Evolutionary conservation across 2,329 filamentous ascomycete genomes (phyloP).

Genomic region (Byssochlamys sp.): DNA sequence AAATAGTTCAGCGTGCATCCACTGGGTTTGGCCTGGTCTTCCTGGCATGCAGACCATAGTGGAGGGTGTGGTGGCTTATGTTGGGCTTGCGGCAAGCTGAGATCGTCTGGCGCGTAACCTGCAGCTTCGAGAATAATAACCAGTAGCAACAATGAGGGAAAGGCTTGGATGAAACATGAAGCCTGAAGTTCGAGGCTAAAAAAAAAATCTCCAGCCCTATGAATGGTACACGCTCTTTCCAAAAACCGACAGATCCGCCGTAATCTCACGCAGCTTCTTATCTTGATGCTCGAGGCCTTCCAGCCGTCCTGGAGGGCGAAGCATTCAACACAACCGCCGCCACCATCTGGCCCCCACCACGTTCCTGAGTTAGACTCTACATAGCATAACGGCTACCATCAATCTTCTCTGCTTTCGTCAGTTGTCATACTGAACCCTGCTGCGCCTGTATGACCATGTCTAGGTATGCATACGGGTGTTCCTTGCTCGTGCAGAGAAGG

Average conservation of each 20-base stretch:
- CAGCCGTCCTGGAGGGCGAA: neutral
- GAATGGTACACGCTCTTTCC: neutral
- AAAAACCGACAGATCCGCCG: neutral
- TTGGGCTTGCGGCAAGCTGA: neutral
- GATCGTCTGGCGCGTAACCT: neutral
- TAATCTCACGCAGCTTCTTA: neutral
- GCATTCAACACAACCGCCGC: neutral
- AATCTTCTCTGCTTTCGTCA: neutral
- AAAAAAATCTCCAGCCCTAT: neutral
- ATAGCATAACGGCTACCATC: neutral
- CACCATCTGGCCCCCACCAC: neutral
- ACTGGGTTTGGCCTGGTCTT: neutral
- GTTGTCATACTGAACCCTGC: neutral
- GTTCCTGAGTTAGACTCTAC: neutral
- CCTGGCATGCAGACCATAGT: neutral
- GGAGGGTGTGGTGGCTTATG: neutral
- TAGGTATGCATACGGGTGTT: neutral
- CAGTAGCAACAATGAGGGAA: neutral
- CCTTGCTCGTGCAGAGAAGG: neutral
- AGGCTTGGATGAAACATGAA: neutral
- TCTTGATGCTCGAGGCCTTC: neutral
- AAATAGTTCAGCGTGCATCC: neutral
- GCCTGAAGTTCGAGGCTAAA: neutral
- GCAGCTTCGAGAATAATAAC: neutral
- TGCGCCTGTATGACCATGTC: neutral